Evolutionary conservation across 139 green algal genomes (phyloP).

Genomic region (Pseudopediastrum boryanum): DNA sequence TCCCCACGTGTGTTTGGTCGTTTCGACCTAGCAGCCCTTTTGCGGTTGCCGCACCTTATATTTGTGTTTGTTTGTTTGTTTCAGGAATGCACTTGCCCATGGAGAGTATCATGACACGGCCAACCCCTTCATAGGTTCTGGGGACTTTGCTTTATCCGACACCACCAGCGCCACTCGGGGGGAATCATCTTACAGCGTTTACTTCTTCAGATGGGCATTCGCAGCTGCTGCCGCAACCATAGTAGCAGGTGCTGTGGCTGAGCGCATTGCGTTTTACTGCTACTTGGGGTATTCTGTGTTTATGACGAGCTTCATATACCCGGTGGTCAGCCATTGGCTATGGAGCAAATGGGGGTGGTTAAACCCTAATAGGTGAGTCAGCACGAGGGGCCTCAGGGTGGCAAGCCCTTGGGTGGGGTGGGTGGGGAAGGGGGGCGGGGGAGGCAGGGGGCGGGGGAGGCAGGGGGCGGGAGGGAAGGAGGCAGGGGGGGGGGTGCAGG

Average conservation of each 20-base stretch:
- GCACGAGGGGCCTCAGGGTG: too few relatives aligned
- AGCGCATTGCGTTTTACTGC: constrained; percentile 61
- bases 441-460: too few relatives aligned
- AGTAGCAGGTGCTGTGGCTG: constrained; percentile 54
- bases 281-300: constrained; percentile 74
- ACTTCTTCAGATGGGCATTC: constrained; percentile 65
- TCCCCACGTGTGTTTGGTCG: too few relatives aligned
- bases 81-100: constrained; percentile 46
- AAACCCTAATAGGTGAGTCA: too few relatives aligned
- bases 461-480: too few relatives aligned
- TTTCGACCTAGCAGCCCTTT: too few relatives aligned
- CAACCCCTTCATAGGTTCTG: constrained; percentile 46
- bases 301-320: constrained; percentile 66
- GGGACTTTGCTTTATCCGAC: constrained; percentile 36
- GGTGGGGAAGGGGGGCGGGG: too few relatives aligned
- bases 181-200: constrained; percentile 31
- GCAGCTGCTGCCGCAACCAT: constrained; percentile 61
- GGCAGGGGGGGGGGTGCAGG: too few relatives aligned
- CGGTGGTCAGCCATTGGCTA: constrained; percentile 45
- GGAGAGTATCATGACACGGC: constrained; percentile 8
- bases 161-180: constrained; percentile 12
- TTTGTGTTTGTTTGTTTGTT: too few relatives aligned
- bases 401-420: too few relatives aligned
- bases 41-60: too few relatives aligned
- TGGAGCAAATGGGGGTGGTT: constrained; percentile 61